Evolutionary conservation across 192 early-diverging fungal genomes (phyloP).

Genomic region (Podila epigama): DNA sequence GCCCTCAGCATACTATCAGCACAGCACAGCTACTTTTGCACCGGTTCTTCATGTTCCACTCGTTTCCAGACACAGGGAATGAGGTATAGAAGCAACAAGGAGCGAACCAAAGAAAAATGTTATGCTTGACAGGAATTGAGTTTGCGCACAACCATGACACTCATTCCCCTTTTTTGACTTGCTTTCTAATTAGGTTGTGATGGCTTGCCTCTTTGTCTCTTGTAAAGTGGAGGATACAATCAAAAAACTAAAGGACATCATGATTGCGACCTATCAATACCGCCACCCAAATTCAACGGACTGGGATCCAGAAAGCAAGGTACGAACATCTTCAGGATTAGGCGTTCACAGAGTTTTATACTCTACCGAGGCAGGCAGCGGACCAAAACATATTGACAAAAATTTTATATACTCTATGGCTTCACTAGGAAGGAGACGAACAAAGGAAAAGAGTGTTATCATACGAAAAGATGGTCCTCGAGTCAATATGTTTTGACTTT

Average conservation of each 20-base stretch:
- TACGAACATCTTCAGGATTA: constrained; percentile 10
- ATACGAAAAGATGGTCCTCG: constrained; percentile 76
- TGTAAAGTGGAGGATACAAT: constrained; percentile 89
- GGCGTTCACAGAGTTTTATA: background rate
- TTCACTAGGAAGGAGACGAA: constrained; percentile 66
- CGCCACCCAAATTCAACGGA: constrained; percentile 58
- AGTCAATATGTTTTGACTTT: constrained; percentile 85
- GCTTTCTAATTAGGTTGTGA: constrained; percentile 25
- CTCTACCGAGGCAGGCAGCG: background rate
- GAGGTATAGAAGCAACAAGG: constrained; percentile 40
- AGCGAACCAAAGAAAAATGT: background rate
- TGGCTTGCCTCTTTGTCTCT: constrained; percentile 80
- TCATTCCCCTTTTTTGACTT: no score
- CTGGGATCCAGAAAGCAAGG: constrained; percentile 61
- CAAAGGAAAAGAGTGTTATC: constrained; percentile 68
- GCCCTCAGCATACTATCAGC: constrained; percentile 66
- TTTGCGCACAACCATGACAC: background rate
- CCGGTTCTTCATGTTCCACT: constrained; percentile 63
- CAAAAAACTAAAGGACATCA: constrained; percentile 84
- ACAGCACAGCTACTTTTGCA: constrained; percentile 64
- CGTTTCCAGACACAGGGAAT: constrained; percentile 54
- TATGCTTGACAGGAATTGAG: background rate
- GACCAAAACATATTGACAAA: background rate
- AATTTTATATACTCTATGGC: background rate
- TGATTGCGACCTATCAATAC: constrained; percentile 66